These are phyloP conservation scores for Boletellus emodensis DNA, from an alignment of 768 basidiomycete genomes.

Conservation along the genomic window DNA sequence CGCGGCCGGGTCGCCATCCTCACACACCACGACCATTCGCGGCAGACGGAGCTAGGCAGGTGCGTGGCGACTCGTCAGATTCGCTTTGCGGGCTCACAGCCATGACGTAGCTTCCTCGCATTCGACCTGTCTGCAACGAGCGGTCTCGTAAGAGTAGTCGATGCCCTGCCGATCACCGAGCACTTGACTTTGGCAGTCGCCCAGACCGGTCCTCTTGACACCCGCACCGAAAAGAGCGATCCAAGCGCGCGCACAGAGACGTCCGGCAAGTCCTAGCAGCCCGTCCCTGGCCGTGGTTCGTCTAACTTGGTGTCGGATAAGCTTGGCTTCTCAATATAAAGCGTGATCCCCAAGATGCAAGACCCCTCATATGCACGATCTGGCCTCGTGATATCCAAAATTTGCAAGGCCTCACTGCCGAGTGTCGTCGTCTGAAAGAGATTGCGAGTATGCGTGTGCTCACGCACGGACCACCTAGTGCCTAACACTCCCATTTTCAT, in stretches of 20 bases:
- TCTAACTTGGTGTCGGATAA: constrained; percentile 21
- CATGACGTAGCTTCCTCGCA: constrained; percentile 17
- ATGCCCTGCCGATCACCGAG: constrained; percentile 48
- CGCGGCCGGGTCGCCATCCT: constrained; percentile 41
- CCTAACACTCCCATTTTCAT: background rate
- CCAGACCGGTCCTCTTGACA: constrained; percentile 45
- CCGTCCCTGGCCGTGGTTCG: background rate
- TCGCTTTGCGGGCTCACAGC: background rate
- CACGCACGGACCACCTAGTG: background rate
- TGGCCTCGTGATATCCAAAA: constrained; percentile 39
- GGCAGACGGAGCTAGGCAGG: constrained; percentile 53
- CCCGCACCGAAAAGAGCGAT: constrained; percentile 20
- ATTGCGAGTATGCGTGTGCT: constrained; percentile 38
- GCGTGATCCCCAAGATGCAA: constrained; percentile 36
- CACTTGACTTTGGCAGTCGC: constrained; percentile 54
- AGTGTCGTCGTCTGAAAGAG: constrained; percentile 56
- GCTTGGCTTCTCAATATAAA: constrained; percentile 55
- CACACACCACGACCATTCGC: constrained; percentile 41
- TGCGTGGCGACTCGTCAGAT: constrained; percentile 20
- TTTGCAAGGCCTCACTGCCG: constrained; percentile 45
- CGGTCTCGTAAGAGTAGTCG: constrained; percentile 3
- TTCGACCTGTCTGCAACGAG: constrained; percentile 1
- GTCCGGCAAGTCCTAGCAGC: constrained; percentile 36
- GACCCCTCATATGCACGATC: constrained; percentile 44
- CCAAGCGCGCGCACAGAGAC: constrained; percentile 30